Conservation (phyloP, 371 early-diverging fungal genomes). For the Mucor racemosus region DNA sequence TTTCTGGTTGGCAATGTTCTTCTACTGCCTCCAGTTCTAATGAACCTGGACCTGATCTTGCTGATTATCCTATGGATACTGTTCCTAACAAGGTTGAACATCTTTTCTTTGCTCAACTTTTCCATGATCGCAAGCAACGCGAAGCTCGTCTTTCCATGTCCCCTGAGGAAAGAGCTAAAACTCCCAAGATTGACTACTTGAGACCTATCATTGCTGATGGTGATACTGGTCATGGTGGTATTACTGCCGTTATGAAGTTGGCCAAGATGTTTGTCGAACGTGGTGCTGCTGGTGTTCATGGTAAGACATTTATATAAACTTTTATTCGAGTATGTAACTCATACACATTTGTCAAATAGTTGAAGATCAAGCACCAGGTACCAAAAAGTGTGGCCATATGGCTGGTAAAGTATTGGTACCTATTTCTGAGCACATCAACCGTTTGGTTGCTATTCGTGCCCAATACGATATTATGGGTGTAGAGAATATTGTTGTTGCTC, state of each 20-base stretch:
- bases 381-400: constrained; percentile 99
- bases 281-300: constrained; percentile 92
- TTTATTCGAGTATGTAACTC: background rate
- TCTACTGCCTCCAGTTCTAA: constrained; percentile 96
- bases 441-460: constrained; percentile 93
- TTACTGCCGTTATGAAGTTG: constrained; percentile 92
- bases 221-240: constrained; percentile 97
- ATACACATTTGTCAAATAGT: constrained; percentile 39
- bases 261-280: constrained; percentile 95
- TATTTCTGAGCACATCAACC: constrained; percentile 96
- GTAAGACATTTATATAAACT: constrained; percentile 26
- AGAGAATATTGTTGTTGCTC: constrained; percentile 92
- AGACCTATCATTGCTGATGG: constrained; percentile 98
- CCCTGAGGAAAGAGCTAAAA: constrained; percentile 70
- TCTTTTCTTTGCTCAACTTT: constrained; percentile 95
- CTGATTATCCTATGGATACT: constrained; percentile 99
- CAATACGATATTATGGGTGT: constrained; percentile 99
- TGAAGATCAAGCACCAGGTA: constrained; percentile 95
- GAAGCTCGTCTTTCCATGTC: constrained; percentile 83
- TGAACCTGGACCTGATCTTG: constrained; percentile 99
- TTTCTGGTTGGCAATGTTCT: constrained; percentile 98
- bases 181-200: constrained; percentile 87
- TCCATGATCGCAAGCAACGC: constrained; percentile 98
- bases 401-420: constrained; percentile 98
- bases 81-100: constrained; percentile 99